A percentile compares a stretch with the other conserved stretches of the same genome.
Conservation (phyloP, 108 stramenopile genomes). For the Cylindrotheca fusiformis region DNA sequence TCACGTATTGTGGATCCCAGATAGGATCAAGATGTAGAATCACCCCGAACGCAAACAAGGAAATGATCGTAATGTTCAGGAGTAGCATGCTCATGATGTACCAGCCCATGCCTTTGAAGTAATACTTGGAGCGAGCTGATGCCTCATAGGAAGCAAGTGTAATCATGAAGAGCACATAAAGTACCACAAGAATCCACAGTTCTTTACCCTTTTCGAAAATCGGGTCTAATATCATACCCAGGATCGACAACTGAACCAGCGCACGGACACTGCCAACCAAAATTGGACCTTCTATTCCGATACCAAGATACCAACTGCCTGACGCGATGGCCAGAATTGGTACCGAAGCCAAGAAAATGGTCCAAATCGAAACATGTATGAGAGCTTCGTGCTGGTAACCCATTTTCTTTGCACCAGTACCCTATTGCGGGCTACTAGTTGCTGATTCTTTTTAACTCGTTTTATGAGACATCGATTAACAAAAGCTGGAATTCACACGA, state of each 20-base stretch:
- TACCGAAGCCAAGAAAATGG: conserved; percentile 22
- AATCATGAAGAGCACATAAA: conserved; percentile 65
- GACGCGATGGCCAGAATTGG: conserved; percentile 26
- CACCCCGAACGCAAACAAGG: conserved; percentile 65
- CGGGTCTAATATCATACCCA: conserved; percentile 75
- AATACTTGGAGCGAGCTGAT: conserved; percentile 63
- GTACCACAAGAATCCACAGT: conserved; percentile 31
- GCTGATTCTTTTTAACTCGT: too few relatives aligned
- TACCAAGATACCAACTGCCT: conserved; percentile 22
- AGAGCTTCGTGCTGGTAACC: conserved; percentile 10
- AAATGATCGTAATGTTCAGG: conserved; percentile 44
- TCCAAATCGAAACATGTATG: conserved; percentile 27
- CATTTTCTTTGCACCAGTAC: too few relatives aligned
- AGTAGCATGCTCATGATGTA: conserved; percentile 39
- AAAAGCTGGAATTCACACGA: too few relatives aligned
- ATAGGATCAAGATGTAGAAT: conserved; percentile 62
- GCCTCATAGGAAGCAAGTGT: conserved; percentile 69
- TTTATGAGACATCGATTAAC: too few relatives aligned
- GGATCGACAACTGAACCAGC: conserved; percentile 67
- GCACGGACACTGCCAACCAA: conserved; percentile 38
- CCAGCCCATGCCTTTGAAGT: conserved; percentile 55
- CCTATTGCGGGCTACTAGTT: too few relatives aligned
- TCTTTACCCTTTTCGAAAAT: conserved; percentile 59
- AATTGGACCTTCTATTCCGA: conserved; percentile 41
- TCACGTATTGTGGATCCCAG: conserved; percentile 77